A percentile compares a stretch with the other conserved stretches of the same genome.
Conservation (phyloP, 495 filamentous ascomycete genomes). For the Trichoderma virens region DNA sequence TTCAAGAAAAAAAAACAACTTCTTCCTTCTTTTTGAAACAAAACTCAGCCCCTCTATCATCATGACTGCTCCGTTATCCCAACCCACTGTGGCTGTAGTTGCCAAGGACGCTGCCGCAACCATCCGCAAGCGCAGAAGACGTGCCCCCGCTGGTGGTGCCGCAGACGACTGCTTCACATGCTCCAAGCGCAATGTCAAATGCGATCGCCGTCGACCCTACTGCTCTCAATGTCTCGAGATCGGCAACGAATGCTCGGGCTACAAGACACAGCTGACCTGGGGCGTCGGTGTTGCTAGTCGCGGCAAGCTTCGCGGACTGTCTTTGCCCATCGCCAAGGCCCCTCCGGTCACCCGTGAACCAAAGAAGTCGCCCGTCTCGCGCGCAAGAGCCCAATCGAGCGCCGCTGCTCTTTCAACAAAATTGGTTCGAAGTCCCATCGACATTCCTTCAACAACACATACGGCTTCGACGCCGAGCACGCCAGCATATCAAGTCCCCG, state of each 20-base stretch:
- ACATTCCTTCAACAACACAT: constrained; percentile 9
- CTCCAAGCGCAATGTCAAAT: constrained; percentile 70
- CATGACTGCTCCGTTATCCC: constrained; percentile 40
- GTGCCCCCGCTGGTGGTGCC: constrained; percentile 82
- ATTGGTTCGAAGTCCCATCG: neutral
- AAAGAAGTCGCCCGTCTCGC: constrained; percentile 36
- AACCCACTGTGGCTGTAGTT: constrained; percentile 30
- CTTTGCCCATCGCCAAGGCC: constrained; percentile 73
- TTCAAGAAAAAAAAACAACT: neutral
- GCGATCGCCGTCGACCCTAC: constrained; percentile 88
- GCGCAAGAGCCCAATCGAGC: constrained; percentile 30
- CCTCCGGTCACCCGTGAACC: constrained; percentile 42
- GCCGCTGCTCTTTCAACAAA: constrained; percentile 14
- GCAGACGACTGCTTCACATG: constrained; percentile 96
- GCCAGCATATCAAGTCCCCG: constrained; percentile 9
- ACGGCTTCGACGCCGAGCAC: constrained; percentile 10
- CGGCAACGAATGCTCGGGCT: constrained; percentile 90
- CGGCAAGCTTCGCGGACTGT: constrained; percentile 85
- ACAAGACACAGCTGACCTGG: constrained; percentile 97
- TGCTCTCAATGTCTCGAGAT: constrained; percentile 90
- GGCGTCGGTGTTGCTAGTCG: constrained; percentile 94
- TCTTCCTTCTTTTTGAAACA: neutral
- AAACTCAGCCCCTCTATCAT: constrained; percentile 11
- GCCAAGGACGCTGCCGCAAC: constrained; percentile 27
- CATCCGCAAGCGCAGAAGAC: constrained; percentile 71